Percentiles rank a stretch among this genome's conserved stretches.
Evolutionary conservation across 106 monocot species (phyloP).

Genomic region (Triglochin maritima): DNA sequence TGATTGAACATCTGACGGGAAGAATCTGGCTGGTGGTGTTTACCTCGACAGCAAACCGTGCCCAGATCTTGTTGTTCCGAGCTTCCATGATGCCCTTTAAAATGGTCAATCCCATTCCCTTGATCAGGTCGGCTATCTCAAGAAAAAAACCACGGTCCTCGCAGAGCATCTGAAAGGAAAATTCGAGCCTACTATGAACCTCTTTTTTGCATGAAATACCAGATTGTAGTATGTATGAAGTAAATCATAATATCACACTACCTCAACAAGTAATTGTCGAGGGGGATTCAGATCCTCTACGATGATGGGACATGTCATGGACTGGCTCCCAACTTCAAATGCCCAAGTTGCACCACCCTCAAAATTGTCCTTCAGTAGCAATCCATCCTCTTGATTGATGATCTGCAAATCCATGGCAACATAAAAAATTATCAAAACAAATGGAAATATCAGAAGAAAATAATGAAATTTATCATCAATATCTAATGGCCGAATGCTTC

Average conservation of each 20-base stretch:
- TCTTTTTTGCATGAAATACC: not conserved
- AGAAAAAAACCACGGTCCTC: constrained; percentile 83
- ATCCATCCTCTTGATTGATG: constrained; percentile 32
- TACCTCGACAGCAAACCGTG: constrained; percentile 95
- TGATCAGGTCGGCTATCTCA: constrained; percentile 86
- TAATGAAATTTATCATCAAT: not conserved
- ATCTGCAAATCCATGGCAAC: constrained; percentile 19
- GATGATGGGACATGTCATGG: constrained; percentile 72
- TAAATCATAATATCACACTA: constrained; percentile 7
- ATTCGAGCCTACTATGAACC: not conserved
- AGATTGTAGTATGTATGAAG: not conserved
- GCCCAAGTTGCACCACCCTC: constrained; percentile 70
- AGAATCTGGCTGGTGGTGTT: not conserved
- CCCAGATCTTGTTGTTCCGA: constrained; percentile 73
- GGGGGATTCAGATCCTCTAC: constrained; percentile 87
- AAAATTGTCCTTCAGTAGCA: constrained; percentile 61
- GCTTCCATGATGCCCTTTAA: constrained; percentile 90
- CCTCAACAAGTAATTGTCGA: constrained; percentile 93
- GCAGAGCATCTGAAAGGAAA: constrained; percentile 68
- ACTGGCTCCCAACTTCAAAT: constrained; percentile 65
- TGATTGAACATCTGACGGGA: not conserved
- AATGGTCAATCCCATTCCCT: constrained; percentile 85
- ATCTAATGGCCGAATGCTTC: not conserved
- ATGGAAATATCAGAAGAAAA: not conserved
- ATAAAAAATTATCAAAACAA: not conserved